A percentile compares a stretch with the other conserved stretches of the same genome.
Evolutionary conservation across 306 rosid species (phyloP).

Genomic region (Cucurbita argyrosperma): DNA sequence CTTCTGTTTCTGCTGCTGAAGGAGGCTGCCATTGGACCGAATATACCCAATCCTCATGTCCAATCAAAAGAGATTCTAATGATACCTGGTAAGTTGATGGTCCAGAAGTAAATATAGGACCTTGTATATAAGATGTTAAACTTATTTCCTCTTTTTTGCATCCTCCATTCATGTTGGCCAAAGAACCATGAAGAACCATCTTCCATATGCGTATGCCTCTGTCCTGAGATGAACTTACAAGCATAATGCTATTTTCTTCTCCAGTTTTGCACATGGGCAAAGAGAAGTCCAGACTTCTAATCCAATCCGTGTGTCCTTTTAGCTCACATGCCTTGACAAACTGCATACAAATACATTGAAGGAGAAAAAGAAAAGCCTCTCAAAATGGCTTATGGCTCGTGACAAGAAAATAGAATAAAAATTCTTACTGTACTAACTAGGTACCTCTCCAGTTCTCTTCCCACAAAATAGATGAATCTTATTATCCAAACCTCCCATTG

Average conservation of each 20-base stretch:
- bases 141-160: constrained; percentile 38
- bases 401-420: constrained; percentile 1
- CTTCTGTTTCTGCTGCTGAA: constrained; percentile 26
- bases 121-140: constrained; percentile 76
- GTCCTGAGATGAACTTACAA: constrained; percentile 91
- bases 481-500: constrained; percentile 96
- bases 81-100: constrained; percentile 66
- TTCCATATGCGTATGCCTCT: constrained; percentile 89
- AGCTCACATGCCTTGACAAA: constrained; percentile 68
- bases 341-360: constrained; percentile 27
- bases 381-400: neutral
- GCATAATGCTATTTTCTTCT: constrained; percentile 44
- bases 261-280: constrained; percentile 41
- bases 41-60: constrained; percentile 98
- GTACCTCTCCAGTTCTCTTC: constrained; percentile 68
- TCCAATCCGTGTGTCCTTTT: constrained; percentile 96
- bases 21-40: constrained; percentile 94
- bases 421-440: neutral
- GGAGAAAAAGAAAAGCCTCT: constrained; percentile 7
- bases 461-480: constrained; percentile 86
- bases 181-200: constrained; percentile 26
- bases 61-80: constrained; percentile 81
- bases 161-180: constrained; percentile 23
- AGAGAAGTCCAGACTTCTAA: constrained; percentile 90
- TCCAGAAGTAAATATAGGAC: constrained; percentile 71